phyloP scores from a whole-genome alignment of 257 asterid genomes.

The Scutellaria minor region DNA sequence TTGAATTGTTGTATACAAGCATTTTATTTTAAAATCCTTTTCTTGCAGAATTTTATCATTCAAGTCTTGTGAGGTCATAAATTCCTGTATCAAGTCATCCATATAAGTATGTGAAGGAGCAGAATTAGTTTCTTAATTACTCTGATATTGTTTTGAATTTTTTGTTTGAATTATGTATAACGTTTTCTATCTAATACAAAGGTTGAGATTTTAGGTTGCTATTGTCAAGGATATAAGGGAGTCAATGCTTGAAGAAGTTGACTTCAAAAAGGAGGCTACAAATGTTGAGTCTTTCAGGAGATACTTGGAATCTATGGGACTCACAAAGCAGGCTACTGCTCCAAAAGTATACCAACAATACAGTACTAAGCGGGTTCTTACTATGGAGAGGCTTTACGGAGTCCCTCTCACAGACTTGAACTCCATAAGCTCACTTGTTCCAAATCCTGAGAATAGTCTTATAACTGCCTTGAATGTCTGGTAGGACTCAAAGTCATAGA shows the following conservation, averaged over 20 bases:
- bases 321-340: conserved; percentile 89
- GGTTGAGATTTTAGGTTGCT: conserved; percentile 65
- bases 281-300: conserved; percentile 85
- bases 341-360: conserved; percentile 81
- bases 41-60: conserved; percentile 1
- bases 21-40: not conserved
- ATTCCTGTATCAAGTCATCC: conserved; percentile 6
- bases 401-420: conserved; percentile 96
- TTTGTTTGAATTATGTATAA: not conserved
- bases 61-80: conserved; percentile 5
- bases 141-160: conserved; percentile 15
- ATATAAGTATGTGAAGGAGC: conserved; percentile 6
- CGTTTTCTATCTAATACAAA: conserved; percentile 32
- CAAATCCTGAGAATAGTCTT: conserved; percentile 85
- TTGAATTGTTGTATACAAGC: conserved; percentile 18
- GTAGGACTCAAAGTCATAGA: conserved; percentile 47
- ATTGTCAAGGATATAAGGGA: conserved; percentile 94
- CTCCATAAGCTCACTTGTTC: conserved; percentile 83
- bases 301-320: conserved; percentile 90
- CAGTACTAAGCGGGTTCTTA: conserved; percentile 73
- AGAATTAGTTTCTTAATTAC: conserved; percentile 19
- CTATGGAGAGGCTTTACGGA: conserved; percentile 98
- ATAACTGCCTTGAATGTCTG: conserved; percentile 98
- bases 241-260: conserved; percentile 99
- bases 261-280: conserved; percentile 89